Conservation (phyloP, 139 green algal species). For the Chlamydomonas incerta region DNA sequence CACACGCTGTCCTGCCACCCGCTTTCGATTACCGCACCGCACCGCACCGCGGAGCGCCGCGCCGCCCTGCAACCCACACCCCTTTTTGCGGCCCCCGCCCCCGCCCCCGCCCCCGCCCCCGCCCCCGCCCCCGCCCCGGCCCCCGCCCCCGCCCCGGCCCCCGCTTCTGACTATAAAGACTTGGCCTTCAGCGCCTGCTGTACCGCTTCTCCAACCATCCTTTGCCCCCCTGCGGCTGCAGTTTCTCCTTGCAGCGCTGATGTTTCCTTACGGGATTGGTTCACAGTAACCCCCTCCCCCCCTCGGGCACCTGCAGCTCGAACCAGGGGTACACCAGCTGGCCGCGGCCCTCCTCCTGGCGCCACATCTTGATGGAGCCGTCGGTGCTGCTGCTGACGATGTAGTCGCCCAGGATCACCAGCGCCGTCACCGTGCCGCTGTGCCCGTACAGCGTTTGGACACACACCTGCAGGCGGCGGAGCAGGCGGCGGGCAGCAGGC, state of each 20-base stretch:
- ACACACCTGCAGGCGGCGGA: conserved; percentile 28
- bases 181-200: too few relatives aligned
- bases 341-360: conserved; percentile 48
- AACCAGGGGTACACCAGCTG: conserved; percentile 71
- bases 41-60: background rate
- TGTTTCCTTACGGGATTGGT: too few relatives aligned
- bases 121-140: background rate
- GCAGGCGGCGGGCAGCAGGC: too few relatives aligned
- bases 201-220: too few relatives aligned
- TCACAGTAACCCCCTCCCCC: too few relatives aligned
- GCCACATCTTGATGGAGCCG: conserved; percentile 69
- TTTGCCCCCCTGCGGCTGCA: too few relatives aligned
- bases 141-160: background rate
- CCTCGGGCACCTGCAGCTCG: conserved; percentile 59
- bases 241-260: too few relatives aligned
- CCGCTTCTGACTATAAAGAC: too few relatives aligned
- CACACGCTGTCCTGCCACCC: too few relatives aligned
- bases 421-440: conserved; percentile 65
- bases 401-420: conserved; percentile 56
- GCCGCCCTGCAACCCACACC: background rate
- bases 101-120: background rate
- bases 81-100: background rate
- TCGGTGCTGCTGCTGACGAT: conserved; percentile 72
- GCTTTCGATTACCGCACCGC: too few relatives aligned
- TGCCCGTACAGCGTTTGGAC: conserved; percentile 76